Evolutionary conservation across 1,284 basidiomycete species (phyloP).

Genomic region (Cystobasidium sp.): DNA sequence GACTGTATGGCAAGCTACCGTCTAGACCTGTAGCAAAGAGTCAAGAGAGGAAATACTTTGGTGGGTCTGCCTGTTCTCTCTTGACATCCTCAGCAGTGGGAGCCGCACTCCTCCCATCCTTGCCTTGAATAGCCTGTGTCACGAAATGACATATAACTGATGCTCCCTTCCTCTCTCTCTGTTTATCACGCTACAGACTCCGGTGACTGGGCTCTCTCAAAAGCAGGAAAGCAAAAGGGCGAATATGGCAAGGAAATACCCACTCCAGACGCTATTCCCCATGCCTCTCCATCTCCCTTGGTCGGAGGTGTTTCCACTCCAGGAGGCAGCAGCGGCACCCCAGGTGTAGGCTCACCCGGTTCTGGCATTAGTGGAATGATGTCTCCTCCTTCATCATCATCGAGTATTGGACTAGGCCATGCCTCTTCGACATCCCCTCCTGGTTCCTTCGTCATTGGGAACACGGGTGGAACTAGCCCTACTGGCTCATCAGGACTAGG

Average conservation of each 20-base stretch:
- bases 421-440: neutral
- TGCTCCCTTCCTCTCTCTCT: neutral
- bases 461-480: constrained; percentile 9
- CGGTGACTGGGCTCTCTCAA: constrained; percentile 59
- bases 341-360: constrained; percentile 9
- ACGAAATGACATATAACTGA: constrained; percentile 3
- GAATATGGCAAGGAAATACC: constrained; percentile 57
- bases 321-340: neutral
- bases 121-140: neutral
- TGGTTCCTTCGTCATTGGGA: constrained; percentile 18
- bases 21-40: constrained; percentile 51
- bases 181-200: constrained; percentile 47
- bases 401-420: neutral
- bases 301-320: neutral
- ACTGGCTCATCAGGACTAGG: constrained; percentile 8
- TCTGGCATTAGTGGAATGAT: neutral
- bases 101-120: neutral
- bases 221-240: constrained; percentile 58
- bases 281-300: constrained; percentile 46
- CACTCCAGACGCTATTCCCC: constrained; percentile 58
- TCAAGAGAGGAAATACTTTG: constrained; percentile 57
- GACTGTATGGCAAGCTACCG: constrained; percentile 91
- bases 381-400: neutral
- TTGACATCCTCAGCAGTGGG: too few species aligned
- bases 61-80: constrained; percentile 42